Base-by-base conservation (phyloP, 768 basidiomycete species). In the Mycena belliarum region DNA sequence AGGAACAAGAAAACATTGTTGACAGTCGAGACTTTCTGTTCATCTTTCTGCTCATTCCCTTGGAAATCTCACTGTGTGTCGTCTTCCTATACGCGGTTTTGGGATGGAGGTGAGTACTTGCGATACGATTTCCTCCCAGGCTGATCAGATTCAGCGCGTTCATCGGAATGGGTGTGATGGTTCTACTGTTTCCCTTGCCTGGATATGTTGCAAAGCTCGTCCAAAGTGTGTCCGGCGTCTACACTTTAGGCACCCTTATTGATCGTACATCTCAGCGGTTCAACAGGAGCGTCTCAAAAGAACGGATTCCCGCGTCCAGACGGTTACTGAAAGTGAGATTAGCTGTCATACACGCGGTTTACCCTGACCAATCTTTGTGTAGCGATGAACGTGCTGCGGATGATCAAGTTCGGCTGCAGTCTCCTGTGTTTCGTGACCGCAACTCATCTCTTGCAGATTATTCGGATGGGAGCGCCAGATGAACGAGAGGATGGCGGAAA, bases 391-490 rank as follows among this genome's bases (percentile, higher is more conserved):
- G 81, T 84, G 15, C 66, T 87, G n/a, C 80, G 87, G 20, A 87
- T 88, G 82, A 75, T 88, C 69, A 89, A 90, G 68, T 73, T 41
- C 15, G 55, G 6, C 10, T 41, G 7, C 23, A n/a, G n/a, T n/a
- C 3, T 18, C 7, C 24, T 38, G 54, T 6, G 15, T 16, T 35
- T n/a, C 37, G 20, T 38, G 32, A 11, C 43, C 47, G 25, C 24
- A 40, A 23, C 32, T 40, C 20, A 43, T 21, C 4, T n/a, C 3
- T 24, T 38, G 1, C 20, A 59, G 58, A 50, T 72, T 89, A 44
- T 89, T 91, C 62, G 89, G 79, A 14, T 82, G 89, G 80, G 80
- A 86, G 78, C 77, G 80, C 57, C 79, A 82, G 45, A 81, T 88
- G 68, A 75, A 80, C 37, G 69, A 79, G 23, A 75, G 78, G 50